Evolutionary conservation across 2,329 filamentous ascomycete genomes (phyloP).

Genomic region (Cytospora paraplurivora): DNA sequence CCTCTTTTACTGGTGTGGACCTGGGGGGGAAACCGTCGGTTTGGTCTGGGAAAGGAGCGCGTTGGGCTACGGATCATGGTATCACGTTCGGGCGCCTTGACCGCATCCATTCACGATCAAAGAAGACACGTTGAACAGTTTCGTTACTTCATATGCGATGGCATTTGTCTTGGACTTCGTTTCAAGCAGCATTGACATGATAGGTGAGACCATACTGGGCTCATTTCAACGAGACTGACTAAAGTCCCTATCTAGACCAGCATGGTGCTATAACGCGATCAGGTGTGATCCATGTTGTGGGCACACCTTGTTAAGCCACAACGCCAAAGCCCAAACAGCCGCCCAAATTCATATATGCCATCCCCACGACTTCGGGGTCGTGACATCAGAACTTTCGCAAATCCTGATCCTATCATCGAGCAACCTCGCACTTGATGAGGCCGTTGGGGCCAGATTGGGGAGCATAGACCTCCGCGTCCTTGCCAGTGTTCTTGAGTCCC

Average conservation of each 20-base stretch:
- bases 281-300: background rate
- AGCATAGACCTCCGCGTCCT: slow-evolving; percentile 92
- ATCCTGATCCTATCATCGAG: slow-evolving; percentile 46
- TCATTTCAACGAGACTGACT: background rate
- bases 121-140: background rate
- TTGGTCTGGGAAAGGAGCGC: background rate
- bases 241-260: background rate
- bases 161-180: background rate
- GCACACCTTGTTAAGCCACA: background rate
- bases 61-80: background rate
- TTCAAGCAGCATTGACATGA: background rate
- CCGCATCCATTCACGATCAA: background rate
- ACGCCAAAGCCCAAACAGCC: background rate
- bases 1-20: background rate
- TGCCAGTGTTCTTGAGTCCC: slow-evolving; percentile 89
- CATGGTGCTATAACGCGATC: background rate
- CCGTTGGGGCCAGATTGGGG: slow-evolving; percentile 93
- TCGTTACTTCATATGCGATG: background rate
- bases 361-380: slow-evolving; percentile 2
- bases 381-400: background rate
- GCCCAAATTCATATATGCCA: background rate
- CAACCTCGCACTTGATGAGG: slow-evolving; percentile 90
- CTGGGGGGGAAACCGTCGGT: background rate
- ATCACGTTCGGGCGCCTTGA: background rate
- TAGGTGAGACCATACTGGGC: background rate